phyloP scores from a whole-genome alignment of 2,329 filamentous ascomycete genomes.

The Ceratocystis cacaofunesta region DNA sequence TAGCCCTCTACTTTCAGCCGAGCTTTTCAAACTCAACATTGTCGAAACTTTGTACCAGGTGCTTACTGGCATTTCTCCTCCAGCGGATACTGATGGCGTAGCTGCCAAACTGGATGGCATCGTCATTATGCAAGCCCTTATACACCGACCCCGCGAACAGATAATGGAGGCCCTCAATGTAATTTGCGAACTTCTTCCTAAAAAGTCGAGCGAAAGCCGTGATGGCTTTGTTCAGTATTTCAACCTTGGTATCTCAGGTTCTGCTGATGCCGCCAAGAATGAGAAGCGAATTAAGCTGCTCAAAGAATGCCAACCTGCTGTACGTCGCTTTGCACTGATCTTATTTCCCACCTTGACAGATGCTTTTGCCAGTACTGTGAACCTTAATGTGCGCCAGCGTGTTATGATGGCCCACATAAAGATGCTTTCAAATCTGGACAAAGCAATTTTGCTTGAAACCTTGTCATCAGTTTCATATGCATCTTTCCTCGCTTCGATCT shows the following conservation, averaged over 20 bases:
- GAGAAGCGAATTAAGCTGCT: slow-evolving; percentile 73
- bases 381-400: slow-evolving; percentile 84
- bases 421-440: slow-evolving; percentile 93
- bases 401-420: slow-evolving; percentile 92
- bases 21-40: slow-evolving; percentile 89
- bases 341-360: slow-evolving; percentile 90
- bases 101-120: slow-evolving; percentile 86
- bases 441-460: slow-evolving; percentile 68
- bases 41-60: slow-evolving; percentile 98
- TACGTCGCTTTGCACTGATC: slow-evolving; percentile 84
- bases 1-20: slow-evolving; percentile 72
- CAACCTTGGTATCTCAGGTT: background rate
- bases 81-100: slow-evolving; percentile 59
- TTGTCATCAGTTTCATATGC: slow-evolving; percentile 82
- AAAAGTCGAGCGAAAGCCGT: slow-evolving; percentile 26
- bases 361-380: slow-evolving; percentile 94
- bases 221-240: slow-evolving; percentile 24
- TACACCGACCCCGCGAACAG: slow-evolving; percentile 88
- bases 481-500: slow-evolving; percentile 84
- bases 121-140: slow-evolving; percentile 95
- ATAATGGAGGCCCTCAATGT: slow-evolving; percentile 96
- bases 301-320: slow-evolving; percentile 67
- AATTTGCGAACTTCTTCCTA: slow-evolving; percentile 80
- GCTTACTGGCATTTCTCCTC: slow-evolving; percentile 85
- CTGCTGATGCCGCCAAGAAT: slow-evolving; percentile 30